Evolutionary conservation across 1,284 basidiomycete genomes (phyloP).

Genomic region (Malassezia restricta): DNA sequence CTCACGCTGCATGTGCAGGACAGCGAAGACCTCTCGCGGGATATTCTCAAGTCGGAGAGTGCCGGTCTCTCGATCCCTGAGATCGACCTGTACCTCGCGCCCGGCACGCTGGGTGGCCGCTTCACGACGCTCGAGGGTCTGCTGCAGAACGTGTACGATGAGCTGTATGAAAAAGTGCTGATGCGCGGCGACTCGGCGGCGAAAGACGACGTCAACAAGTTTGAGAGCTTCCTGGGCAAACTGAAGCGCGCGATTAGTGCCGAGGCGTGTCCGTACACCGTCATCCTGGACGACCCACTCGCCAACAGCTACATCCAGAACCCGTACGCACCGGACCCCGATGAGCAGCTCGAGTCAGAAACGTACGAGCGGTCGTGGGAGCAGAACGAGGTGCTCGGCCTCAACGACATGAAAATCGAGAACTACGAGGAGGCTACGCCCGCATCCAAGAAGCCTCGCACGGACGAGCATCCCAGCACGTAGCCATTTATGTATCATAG

Average conservation of each 20-base stretch:
- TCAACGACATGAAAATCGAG: conserved; percentile 84
- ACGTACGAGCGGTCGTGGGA: conserved; percentile 71
- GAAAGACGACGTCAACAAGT: conserved; percentile 14
- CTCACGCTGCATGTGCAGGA: conserved; percentile 85
- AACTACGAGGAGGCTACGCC: conserved; percentile 16
- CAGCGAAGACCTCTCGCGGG: conserved; percentile 79
- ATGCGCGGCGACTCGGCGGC: conserved; percentile 57
- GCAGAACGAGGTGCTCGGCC: conserved; percentile 87
- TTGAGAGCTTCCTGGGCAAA: conserved; percentile 59
- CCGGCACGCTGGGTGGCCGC: conserved; percentile 91
- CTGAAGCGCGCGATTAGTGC: conserved; percentile 49
- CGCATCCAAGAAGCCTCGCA: neutral
- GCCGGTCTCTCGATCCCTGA: conserved; percentile 84
- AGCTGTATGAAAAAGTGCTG: conserved; percentile 82
- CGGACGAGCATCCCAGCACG: neutral
- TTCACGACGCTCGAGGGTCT: conserved; percentile 97
- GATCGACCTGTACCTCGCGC: conserved; percentile 79
- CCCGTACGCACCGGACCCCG: conserved; percentile 54
- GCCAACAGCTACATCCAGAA: conserved; percentile 95
- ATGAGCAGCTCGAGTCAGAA: conserved; percentile 53
- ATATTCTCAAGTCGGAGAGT: conserved; percentile 61
- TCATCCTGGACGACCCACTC: conserved; percentile 89
- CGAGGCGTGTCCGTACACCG: conserved; percentile 51
- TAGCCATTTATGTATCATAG: neutral
- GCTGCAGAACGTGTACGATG: conserved; percentile 85